A percentile compares a stretch with the other conserved stretches of the same genome.
Evolutionary conservation across 2,329 filamentous ascomycete genomes (phyloP).

Genomic region (Beauveria rudraprayagi): DNA sequence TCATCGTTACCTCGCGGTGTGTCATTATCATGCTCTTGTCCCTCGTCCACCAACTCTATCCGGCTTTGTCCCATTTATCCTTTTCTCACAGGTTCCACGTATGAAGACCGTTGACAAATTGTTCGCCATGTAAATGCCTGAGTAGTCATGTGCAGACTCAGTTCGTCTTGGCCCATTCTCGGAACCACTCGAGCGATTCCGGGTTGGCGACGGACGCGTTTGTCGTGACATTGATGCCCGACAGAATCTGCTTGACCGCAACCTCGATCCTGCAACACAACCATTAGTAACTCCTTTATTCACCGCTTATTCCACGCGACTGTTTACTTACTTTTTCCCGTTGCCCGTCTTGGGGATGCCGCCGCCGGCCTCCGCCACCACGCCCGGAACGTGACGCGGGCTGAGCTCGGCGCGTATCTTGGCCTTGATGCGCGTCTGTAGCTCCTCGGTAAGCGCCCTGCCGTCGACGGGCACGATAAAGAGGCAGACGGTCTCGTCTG

Average conservation of each 20-base stretch:
- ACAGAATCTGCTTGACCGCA: conserved; percentile 92
- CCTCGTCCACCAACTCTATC: neutral
- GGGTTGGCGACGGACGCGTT: conserved; percentile 92
- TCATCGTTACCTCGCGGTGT: neutral
- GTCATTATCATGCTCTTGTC: neutral
- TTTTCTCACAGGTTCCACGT: no score
- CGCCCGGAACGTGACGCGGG: conserved; percentile 77
- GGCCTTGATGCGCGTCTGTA: conserved; percentile 57
- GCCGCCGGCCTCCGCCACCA: conserved; percentile 68
- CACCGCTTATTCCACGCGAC: neutral
- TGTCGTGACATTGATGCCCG: conserved; percentile 76
- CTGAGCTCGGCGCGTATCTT: conserved; percentile 72
- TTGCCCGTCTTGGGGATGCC: conserved; percentile 90
- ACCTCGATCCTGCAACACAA: conserved; percentile 64
- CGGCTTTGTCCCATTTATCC: no score
- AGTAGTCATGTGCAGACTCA: conserved; percentile 13
- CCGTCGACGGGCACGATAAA: conserved; percentile 71
- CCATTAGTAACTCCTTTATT: conserved; percentile 13
- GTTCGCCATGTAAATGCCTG: neutral
- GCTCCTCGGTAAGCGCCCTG: conserved; percentile 45
- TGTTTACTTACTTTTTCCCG: conserved; percentile 72
- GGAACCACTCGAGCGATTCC: conserved; percentile 82
- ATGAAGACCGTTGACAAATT: no score
- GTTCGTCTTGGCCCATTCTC: conserved; percentile 59
- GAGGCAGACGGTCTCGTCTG: conserved; percentile 78